Conservation (phyloP, 176 grass and related monocot genomes). For the Poa pratensis region DNA sequence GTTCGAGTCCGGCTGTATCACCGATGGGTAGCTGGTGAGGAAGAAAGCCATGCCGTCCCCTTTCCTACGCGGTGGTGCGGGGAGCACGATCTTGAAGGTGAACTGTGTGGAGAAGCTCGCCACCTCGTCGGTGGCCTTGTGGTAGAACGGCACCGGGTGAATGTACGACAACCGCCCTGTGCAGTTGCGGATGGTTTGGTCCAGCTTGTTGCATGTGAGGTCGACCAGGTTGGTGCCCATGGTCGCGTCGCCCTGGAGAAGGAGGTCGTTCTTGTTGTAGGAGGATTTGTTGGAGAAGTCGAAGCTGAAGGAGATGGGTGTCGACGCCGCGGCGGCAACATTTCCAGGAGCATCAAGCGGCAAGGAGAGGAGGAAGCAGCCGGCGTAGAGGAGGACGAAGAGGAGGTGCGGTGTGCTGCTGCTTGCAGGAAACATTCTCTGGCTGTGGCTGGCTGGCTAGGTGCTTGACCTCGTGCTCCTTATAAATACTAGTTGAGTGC, state of each 20-base stretch:
- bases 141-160: not conserved
- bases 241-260: not conserved
- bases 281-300: not conserved
- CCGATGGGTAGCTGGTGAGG: not conserved
- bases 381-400: not conserved
- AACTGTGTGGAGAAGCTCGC: not conserved
- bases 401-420: not conserved
- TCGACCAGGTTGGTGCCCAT: not conserved
- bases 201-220: not conserved
- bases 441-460: not conserved
- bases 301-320: constrained; percentile 11
- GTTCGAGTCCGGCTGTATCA: not conserved
- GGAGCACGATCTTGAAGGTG: not conserved
- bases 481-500: no score
- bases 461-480: no score
- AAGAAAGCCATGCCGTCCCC: not conserved
- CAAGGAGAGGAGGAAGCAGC: constrained; percentile 9
- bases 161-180: not conserved
- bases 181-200: not conserved
- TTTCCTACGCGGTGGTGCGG: not conserved
- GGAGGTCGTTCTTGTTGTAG: not conserved
- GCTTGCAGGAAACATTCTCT: not conserved
- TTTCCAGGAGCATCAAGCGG: not conserved
- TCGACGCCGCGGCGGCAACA: not conserved
- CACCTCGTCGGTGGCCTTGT: not conserved